Percentiles rank a stretch among this genome's conserved stretches.
Conservation (phyloP, 805 yeast species). For the Teunomyces cretensis region DNA sequence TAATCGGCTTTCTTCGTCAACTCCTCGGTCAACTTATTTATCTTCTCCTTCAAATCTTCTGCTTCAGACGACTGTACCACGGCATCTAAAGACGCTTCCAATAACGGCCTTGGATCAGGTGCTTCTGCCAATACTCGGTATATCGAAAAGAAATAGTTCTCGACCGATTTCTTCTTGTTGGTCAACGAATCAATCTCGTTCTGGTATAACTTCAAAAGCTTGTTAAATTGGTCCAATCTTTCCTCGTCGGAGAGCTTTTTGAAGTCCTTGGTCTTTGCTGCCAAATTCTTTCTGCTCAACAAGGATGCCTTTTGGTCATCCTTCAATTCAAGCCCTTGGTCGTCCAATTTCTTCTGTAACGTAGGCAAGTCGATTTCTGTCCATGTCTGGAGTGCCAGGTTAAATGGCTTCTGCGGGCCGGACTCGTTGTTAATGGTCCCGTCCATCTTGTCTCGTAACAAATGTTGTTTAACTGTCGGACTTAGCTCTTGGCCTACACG, state of each 20-base stretch:
- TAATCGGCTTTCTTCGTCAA: conserved; percentile 72
- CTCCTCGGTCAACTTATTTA: conserved; percentile 52
- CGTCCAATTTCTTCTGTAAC: conserved; percentile 72
- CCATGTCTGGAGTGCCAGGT: conserved; percentile 67
- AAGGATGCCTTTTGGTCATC: conserved; percentile 68
- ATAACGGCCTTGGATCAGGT: conserved; percentile 86
- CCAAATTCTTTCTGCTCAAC: conserved; percentile 70
- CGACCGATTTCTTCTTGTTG: conserved; percentile 71
- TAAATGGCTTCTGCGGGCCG: not conserved
- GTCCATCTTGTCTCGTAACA: not conserved
- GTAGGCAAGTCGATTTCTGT: conserved; percentile 66
- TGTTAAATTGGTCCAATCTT: conserved; percentile 64
- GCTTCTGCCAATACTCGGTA: conserved; percentile 82
- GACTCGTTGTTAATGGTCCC: not conserved
- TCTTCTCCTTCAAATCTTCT: conserved; percentile 50
- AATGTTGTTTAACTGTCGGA: not conserved
- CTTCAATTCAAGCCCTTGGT: conserved; percentile 69
- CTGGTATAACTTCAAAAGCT: conserved; percentile 77
- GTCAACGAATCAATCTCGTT: conserved; percentile 84
- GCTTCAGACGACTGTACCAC: conserved; percentile 55
- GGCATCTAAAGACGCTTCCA: conserved; percentile 68
- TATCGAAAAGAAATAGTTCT: conserved; percentile 67
- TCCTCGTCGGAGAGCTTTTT: conserved; percentile 66
- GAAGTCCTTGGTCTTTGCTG: conserved; percentile 83
- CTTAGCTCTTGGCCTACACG: not conserved